phyloP scores from a whole-genome alignment of 2,329 filamentous ascomycete genomes.

The Xylariaceae sp. region DNA sequence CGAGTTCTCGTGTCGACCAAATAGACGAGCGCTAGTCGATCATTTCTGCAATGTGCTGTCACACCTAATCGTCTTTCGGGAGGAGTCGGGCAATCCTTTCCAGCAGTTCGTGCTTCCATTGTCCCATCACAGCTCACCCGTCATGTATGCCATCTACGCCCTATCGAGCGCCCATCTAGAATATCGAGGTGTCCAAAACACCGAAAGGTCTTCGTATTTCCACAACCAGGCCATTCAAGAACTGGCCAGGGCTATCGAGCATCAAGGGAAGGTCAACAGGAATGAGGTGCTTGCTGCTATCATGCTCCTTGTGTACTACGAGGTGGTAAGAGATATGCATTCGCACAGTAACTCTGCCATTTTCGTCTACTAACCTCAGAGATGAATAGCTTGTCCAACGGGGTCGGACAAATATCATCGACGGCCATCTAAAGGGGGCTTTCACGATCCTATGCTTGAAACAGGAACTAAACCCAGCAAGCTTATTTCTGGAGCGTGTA shows the following conservation, averaged over 20 bases:
- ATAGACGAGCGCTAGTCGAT: slow-evolving; percentile 53
- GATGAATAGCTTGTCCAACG: slow-evolving; percentile 53
- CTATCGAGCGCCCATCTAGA: slow-evolving; percentile 81
- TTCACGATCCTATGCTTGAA: slow-evolving; percentile 56
- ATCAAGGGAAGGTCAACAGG: slow-evolving; percentile 44
- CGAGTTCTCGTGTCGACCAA: slow-evolving; percentile 53
- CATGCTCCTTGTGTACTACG: slow-evolving; percentile 60
- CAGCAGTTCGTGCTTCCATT: slow-evolving; percentile 60
- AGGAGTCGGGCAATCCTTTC: slow-evolving; percentile 60
- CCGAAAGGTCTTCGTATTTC: slow-evolving; percentile 55
- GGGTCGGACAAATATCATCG: slow-evolving; percentile 56
- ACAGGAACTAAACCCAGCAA: slow-evolving; percentile 45
- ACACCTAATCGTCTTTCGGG: slow-evolving; percentile 61
- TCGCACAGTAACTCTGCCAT: too few relatives aligned
- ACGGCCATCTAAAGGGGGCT: slow-evolving; percentile 58
- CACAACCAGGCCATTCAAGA: slow-evolving; percentile 58
- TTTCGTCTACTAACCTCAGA: too few relatives aligned
- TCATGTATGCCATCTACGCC: slow-evolving; percentile 82
- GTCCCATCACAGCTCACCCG: slow-evolving; percentile 49
- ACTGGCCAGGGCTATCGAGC: slow-evolving; percentile 53
- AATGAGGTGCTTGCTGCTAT: slow-evolving; percentile 59
- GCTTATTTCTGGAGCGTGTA: slow-evolving; percentile 57
- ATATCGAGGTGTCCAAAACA: slow-evolving; percentile 51
- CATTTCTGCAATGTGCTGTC: slow-evolving; percentile 63
- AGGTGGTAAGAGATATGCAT: slow-evolving; percentile 47